phyloP scores from a whole-genome alignment of 257 asterid species.

The Asclepias syriaca region DNA sequence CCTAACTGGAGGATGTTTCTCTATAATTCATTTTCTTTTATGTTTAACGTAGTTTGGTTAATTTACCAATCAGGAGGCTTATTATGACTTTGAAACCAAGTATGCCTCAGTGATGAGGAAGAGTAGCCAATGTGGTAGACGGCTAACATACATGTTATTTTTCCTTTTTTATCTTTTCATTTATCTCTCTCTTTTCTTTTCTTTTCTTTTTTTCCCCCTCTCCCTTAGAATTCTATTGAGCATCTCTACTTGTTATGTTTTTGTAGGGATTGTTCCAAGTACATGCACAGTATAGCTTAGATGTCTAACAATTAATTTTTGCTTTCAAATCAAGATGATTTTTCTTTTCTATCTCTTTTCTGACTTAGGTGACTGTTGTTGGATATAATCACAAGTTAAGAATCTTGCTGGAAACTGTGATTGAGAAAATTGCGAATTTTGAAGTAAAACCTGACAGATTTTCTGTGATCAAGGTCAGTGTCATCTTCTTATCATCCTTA shows the following conservation, averaged over 20 bases:
- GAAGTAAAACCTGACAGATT: slow-evolving; percentile 94
- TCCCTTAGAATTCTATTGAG: neutral
- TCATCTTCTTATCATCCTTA: slow-evolving; percentile 15
- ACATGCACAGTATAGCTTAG: neutral
- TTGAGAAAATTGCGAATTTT: slow-evolving; percentile 58
- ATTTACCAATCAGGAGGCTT: too few relatives aligned
- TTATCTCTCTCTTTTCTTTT: neutral
- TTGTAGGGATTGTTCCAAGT: neutral
- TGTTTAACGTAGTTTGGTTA: too few relatives aligned
- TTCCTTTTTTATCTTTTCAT: neutral
- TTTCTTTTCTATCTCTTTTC: slow-evolving; percentile 19
- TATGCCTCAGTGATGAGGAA: neutral
- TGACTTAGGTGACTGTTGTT: slow-evolving; percentile 61
- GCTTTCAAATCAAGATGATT: neutral
- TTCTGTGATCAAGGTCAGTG: slow-evolving; percentile 78
- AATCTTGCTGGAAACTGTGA: slow-evolving; percentile 73
- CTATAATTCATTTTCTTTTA: neutral
- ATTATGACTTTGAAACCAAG: too few relatives aligned
- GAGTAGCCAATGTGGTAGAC: too few relatives aligned
- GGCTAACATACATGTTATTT: neutral
- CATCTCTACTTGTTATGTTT: neutral
- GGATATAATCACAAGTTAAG: slow-evolving; percentile 88
- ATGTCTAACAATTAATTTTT: slow-evolving; percentile 7
- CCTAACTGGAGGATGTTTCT: neutral
- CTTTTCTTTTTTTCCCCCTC: neutral